Evolutionary conservation across 129 eudicot genomes (phyloP).

Genomic region (Ambrosia trifida): DNA sequence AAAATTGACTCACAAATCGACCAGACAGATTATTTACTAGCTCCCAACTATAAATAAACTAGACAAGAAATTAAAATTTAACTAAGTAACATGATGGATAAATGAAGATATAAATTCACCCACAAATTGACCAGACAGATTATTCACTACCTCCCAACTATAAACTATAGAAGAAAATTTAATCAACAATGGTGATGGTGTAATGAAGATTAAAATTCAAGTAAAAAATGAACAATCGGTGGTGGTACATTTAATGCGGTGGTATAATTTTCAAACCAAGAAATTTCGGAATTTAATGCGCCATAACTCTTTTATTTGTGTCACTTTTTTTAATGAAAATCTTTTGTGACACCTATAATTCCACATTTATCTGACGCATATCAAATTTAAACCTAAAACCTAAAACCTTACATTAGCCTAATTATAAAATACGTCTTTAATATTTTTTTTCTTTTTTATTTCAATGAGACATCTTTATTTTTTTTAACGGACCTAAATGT

Average conservation of each 20-base stretch:
- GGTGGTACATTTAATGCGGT: conserved; percentile 32
- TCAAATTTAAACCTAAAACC: too few relatives aligned
- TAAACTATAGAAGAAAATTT: neutral
- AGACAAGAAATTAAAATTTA: conserved; percentile 6
- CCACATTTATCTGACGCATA: too few relatives aligned
- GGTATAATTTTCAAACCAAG: conserved; percentile 29
- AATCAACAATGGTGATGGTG: neutral
- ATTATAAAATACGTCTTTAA: neutral
- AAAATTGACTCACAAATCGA: too few relatives aligned
- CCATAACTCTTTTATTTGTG: conserved; percentile 30
- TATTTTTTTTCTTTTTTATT: neutral
- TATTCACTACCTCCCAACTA: neutral
- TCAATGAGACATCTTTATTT: neutral
- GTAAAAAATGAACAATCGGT: neutral
- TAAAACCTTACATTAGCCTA: too few relatives aligned
- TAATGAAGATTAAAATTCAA: neutral
- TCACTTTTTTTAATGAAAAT: too few relatives aligned
- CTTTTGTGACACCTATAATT: too few relatives aligned
- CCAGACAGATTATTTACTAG: neutral
- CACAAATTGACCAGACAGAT: neutral
- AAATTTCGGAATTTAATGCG: conserved; percentile 27
- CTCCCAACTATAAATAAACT: neutral
- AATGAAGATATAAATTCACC: too few relatives aligned
- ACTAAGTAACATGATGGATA: too few relatives aligned
- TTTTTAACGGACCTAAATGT: too few relatives aligned